Conservation (phyloP, 768 basidiomycete genomes). For the Leccinum arenicola region DNA sequence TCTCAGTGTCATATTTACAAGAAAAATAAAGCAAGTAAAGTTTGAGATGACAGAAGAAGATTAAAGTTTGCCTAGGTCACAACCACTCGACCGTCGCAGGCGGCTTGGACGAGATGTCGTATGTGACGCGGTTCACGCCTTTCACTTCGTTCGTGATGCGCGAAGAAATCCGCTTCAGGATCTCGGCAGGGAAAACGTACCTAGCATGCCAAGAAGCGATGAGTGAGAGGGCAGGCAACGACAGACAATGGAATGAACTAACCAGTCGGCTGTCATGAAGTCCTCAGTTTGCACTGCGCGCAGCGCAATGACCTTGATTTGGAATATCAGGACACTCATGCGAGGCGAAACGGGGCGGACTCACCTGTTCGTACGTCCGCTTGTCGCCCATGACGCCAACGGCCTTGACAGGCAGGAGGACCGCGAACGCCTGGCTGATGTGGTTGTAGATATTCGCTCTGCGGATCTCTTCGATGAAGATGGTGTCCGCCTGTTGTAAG, state of each 20-base stretch:
- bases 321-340: conserved; percentile 2
- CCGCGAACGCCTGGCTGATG: conserved; percentile 96
- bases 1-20: not conserved
- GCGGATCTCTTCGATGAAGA: conserved; percentile 98
- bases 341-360: conserved; percentile 4
- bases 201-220: conserved; percentile 35
- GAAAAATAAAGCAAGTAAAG: not conserved
- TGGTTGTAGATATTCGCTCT: conserved; percentile 88
- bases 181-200: conserved; percentile 93
- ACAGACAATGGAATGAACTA: conserved; percentile 18
- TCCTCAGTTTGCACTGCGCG: conserved; percentile 97
- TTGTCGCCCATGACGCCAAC: conserved; percentile 98
- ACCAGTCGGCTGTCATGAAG: conserved; percentile 99
- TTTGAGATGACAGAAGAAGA: not conserved
- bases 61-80: conserved; percentile 15
- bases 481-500: conserved; percentile 86
- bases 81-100: conserved; percentile 66
- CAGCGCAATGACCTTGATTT: conserved; percentile 77
- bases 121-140: conserved; percentile 95
- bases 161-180: conserved; percentile 88
- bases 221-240: conserved; percentile 8
- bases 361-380: conserved; percentile 91
- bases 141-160: conserved; percentile 97
- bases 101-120: conserved; percentile 96
- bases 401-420: conserved; percentile 91